A percentile compares a stretch with the other conserved stretches of the same genome.
Evolutionary conservation across 2,329 filamentous ascomycete species (phyloP).

Genomic region (Pseudogymnoascus sp.): DNA sequence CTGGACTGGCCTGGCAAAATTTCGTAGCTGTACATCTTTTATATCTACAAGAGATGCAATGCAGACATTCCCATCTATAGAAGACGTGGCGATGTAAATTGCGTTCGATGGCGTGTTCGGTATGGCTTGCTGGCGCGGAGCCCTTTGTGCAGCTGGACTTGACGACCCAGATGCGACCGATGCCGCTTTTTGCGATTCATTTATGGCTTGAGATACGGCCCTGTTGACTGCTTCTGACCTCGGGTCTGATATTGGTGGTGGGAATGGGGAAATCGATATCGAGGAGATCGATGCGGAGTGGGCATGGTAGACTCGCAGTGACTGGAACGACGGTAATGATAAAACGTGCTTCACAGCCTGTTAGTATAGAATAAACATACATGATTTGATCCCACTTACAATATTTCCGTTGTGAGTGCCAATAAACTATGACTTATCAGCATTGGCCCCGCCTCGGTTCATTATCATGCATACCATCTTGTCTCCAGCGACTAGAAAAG

Average conservation of each 20-base stretch:
- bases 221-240: slow-evolving; percentile 31
- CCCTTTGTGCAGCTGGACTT: slow-evolving; percentile 40
- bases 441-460: neutral
- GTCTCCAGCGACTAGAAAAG: slow-evolving; percentile 84
- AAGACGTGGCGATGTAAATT: slow-evolving; percentile 88
- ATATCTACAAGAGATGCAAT: slow-evolving; percentile 78
- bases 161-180: slow-evolving; percentile 39
- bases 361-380: slow-evolving; percentile 23
- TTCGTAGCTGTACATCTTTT: slow-evolving; percentile 83
- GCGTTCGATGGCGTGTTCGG: slow-evolving; percentile 76
- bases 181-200: slow-evolving; percentile 27
- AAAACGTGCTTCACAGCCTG: slow-evolving; percentile 61
- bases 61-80: slow-evolving; percentile 92
- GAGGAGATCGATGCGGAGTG: slow-evolving; percentile 86
- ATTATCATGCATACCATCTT: slow-evolving; percentile 64
- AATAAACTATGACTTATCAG: slow-evolving; percentile 55
- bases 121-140: slow-evolving; percentile 46
- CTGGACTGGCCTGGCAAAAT: slow-evolving; percentile 88
- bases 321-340: slow-evolving; percentile 71
- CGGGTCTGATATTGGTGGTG: slow-evolving; percentile 44
- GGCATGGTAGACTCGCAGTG: slow-evolving; percentile 79
- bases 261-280: slow-evolving; percentile 83
- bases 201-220: slow-evolving; percentile 24
- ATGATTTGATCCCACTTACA: slow-evolving; percentile 44
- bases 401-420: slow-evolving; percentile 97